phyloP scores from a whole-genome alignment of 331 rosid species.

The Arachis monticola region DNA sequence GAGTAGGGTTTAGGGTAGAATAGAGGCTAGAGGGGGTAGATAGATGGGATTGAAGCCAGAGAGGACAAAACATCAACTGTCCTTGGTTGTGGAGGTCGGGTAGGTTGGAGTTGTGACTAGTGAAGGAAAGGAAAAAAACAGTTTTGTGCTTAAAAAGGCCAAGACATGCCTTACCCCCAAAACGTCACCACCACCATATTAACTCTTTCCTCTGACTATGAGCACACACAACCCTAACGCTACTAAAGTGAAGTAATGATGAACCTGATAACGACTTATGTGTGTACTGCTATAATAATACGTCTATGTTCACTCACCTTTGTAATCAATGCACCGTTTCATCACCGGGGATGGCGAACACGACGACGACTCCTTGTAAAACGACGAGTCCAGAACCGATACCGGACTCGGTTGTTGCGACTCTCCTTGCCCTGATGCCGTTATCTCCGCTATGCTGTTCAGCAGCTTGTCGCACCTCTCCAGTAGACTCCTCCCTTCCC shows the following conservation, averaged over 20 bases:
- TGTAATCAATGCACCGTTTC: slow-evolving; percentile 82
- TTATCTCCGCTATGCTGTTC: slow-evolving; percentile 79
- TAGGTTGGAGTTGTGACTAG: slow-evolving; percentile 7
- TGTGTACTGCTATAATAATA: background rate
- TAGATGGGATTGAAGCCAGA: background rate
- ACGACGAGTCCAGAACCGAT: slow-evolving; percentile 88
- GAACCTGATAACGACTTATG: slow-evolving; percentile 22
- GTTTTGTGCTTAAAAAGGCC: slow-evolving; percentile 12
- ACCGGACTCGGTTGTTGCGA: slow-evolving; percentile 87
- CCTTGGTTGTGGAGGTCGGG: background rate
- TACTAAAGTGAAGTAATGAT: background rate
- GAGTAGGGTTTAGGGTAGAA: background rate
- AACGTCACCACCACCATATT: slow-evolving; percentile 8
- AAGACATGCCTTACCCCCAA: slow-evolving; percentile 14
- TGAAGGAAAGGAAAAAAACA: slow-evolving; percentile 32
- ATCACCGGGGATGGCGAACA: slow-evolving; percentile 82
- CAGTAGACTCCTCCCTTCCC: slow-evolving; percentile 66
- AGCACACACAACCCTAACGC: background rate
- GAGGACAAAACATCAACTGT: background rate
- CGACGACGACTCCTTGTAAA: slow-evolving; percentile 80
- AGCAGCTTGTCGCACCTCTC: slow-evolving; percentile 90
- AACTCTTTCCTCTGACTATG: background rate
- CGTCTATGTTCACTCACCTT: slow-evolving; percentile 42
- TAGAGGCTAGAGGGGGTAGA: background rate
- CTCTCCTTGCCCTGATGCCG: slow-evolving; percentile 59